Evolutionary conservation across 2,329 filamentous ascomycete genomes (phyloP).

Genomic region (Lasiodiplodia citricola): DNA sequence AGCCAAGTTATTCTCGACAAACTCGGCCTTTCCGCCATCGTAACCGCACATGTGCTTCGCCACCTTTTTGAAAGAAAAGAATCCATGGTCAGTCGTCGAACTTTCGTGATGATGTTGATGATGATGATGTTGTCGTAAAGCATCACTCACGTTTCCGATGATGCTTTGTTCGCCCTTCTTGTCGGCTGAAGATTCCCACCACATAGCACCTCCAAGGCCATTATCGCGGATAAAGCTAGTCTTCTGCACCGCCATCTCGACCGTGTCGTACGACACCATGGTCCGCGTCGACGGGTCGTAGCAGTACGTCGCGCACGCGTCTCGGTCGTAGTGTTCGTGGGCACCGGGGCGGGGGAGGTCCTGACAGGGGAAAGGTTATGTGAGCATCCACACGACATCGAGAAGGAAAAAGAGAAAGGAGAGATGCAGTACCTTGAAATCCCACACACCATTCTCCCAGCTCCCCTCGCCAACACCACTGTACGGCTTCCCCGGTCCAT

Average conservation of each 20-base stretch:
- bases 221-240: constrained; percentile 70
- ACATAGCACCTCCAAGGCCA: constrained; percentile 86
- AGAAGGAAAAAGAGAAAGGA: background rate
- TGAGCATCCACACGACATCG: background rate
- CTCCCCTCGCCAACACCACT: constrained; percentile 76
- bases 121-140: background rate
- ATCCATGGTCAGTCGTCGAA: background rate
- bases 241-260: constrained; percentile 70
- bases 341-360: constrained; percentile 73
- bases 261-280: constrained; percentile 79
- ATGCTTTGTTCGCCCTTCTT: constrained; percentile 68
- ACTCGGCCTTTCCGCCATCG: constrained; percentile 51
- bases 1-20: constrained; percentile 52
- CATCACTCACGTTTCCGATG: constrained; percentile 50
- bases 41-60: constrained; percentile 46
- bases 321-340: constrained; percentile 66
- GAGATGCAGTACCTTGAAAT: constrained; percentile 70
- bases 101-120: background rate
- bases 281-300: constrained; percentile 68
- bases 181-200: constrained; percentile 90
- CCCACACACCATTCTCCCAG: constrained; percentile 85
- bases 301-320: constrained; percentile 75
- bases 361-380: constrained; percentile 32
- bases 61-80: constrained; percentile 31
- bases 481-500: constrained; percentile 73